Percentiles rank a stretch among this genome's conserved stretches.
These are phyloP conservation scores for Vitis cinerea DNA, from an alignment of 164 flowering plant genomes.

Conservation along the genomic window DNA sequence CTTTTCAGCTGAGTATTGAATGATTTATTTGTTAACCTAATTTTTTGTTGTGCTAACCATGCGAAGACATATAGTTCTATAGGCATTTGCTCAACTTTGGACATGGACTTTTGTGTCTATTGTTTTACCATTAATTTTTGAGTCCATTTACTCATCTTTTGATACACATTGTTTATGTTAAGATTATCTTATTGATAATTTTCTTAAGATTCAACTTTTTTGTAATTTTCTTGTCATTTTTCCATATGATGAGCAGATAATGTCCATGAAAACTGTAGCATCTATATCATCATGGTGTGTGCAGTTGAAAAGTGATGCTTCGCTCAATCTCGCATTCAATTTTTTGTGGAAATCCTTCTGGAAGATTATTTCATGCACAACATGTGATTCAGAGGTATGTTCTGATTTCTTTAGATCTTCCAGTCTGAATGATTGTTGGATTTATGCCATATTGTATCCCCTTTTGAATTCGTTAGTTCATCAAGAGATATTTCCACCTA, in stretches of 20 bases:
- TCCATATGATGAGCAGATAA: conserved; percentile 47
- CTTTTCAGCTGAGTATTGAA: background rate
- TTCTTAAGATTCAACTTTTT: background rate
- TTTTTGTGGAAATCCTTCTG: conserved; percentile 66
- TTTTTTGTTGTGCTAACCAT: background rate
- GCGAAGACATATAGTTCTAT: too few species aligned
- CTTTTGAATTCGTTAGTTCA: background rate
- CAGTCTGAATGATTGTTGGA: background rate
- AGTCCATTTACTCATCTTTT: background rate
- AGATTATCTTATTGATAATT: background rate
- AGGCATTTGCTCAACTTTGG: background rate
- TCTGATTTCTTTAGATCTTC: background rate
- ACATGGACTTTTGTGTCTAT: background rate
- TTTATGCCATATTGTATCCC: background rate
- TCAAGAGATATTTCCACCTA: background rate
- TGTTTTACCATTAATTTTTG: background rate
- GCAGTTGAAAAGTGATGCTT: conserved; percentile 25
- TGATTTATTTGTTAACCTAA: background rate
- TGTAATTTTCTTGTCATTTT: conserved; percentile 7
- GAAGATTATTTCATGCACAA: conserved; percentile 51
- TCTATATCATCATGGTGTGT: conserved; percentile 53
- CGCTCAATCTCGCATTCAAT: conserved; percentile 32
- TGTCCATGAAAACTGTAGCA: conserved; percentile 60
- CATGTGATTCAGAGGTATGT: conserved; percentile 65
- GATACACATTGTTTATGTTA: background rate